Base-by-base conservation (phyloP, 169 alveolate species). In the Eimeria brunetti region DNA sequence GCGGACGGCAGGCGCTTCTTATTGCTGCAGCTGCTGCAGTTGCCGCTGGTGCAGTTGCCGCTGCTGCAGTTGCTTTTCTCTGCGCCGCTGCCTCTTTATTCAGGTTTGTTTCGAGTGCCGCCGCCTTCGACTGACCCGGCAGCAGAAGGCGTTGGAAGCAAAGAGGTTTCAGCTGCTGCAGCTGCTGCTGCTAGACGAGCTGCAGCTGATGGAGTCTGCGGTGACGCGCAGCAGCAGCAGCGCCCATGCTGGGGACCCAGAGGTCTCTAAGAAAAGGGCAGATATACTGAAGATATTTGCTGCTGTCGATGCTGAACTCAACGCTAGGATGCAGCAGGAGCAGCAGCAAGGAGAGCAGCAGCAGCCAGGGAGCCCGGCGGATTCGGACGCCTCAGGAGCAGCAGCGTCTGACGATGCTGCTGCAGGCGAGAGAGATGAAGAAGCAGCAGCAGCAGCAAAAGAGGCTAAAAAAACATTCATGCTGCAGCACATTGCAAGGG, bases 151-250 rank as follows among this genome's bases (percentile, higher is more conserved):
- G 7, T 44, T 80, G 64, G 69, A 51, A 20, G 89, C 56, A 38
- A 80, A 80, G 89, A 56, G 89, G 20, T 80, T 80, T n/a, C 89
- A 80, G 89, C 49, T 81, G 69, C 85, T 75, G 85, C 85, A n/a
- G 85, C 85, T 75, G 49, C 85, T 75, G 56, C 38, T 24, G 85
- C 30, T 22, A 71, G 11, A 46, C n/a, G 89, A 44, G 89, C 71
- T 49, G 89, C 73, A 81, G 71, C 73, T 46, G 41, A 80, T 80
- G 89, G 89, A 80, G 20, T 27, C 89, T 8, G 86, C 56, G 4
- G 86, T 75, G 22, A 33, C 69, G 6, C 89, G 64, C 53, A 80
- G 71, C 89, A 80, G 49, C 89, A 80, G 71, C 69, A 51, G 53
- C 89, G 49, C 9, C 89, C 33, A 38, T 18, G 49, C 7, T 38